phyloP scores from a whole-genome alignment of 2,329 filamentous ascomycete species.

The Mollisiaceae sp. region DNA sequence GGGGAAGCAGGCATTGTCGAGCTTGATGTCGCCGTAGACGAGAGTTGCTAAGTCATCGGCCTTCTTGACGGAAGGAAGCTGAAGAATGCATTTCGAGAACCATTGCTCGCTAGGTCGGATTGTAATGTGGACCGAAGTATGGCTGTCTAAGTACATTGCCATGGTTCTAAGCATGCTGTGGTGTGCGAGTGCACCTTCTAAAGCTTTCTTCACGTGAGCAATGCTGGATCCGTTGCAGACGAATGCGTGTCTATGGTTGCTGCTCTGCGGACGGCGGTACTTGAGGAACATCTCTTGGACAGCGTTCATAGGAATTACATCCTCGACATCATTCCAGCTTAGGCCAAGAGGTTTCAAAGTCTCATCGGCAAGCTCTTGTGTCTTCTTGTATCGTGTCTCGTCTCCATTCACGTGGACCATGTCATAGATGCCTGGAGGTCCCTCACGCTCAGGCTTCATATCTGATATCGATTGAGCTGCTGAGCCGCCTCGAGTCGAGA shows the following conservation, averaged over 20 bases:
- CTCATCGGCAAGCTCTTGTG: conserved; percentile 13
- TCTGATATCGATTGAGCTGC: conserved; percentile 11
- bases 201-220: conserved; percentile 14
- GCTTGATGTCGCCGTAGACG: conserved; percentile 17
- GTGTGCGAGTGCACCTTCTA: conserved; percentile 17
- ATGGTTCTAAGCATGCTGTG: conserved; percentile 26
- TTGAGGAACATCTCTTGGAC: conserved; percentile 17
- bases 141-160: conserved; percentile 14
- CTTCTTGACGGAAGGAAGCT: conserved; percentile 14
- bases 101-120: conserved; percentile 21
- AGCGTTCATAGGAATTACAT: conserved; percentile 26
- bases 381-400: conserved; percentile 6
- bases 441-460: conserved; percentile 16
- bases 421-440: conserved; percentile 17
- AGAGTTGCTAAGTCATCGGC: conserved; percentile 8
- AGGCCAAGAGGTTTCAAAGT: conserved; percentile 16
- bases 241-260: conserved; percentile 22
- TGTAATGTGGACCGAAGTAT: conserved; percentile 17
- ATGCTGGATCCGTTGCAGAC: conserved; percentile 14
- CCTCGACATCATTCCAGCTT: conserved; percentile 26
- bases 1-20: conserved; percentile 21
- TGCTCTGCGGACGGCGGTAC: conserved; percentile 20
- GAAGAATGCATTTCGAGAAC: conserved; percentile 20
- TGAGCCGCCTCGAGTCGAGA: conserved; percentile 12
- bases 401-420: conserved; percentile 22